Evolutionary conservation across 768 basidiomycete genomes (phyloP).

Genomic region (Leucosporidium scottii): DNA sequence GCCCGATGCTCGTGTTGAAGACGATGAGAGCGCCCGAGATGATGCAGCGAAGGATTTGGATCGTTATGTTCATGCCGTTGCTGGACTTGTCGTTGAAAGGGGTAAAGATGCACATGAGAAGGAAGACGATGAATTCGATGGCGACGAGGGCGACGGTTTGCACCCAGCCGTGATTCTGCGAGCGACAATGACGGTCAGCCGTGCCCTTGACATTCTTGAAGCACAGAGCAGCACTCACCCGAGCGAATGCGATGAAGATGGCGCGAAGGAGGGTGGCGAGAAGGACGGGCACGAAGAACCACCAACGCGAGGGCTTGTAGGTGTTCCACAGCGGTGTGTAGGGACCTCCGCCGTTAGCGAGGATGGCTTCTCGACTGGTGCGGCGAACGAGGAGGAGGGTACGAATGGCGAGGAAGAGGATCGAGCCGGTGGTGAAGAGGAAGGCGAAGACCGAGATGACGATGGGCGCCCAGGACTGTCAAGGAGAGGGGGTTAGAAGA

Average conservation of each 20-base stretch:
- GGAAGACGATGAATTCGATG: constrained; percentile 22
- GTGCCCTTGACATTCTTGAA: background rate
- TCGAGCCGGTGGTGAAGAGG: constrained; percentile 54
- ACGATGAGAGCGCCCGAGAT: constrained; percentile 26
- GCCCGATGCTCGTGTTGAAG: constrained; percentile 20
- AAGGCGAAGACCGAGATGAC: constrained; percentile 57
- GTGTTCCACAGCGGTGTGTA: constrained; percentile 42
- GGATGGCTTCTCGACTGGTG: constrained; percentile 45
- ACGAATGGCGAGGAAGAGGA: constrained; percentile 51
- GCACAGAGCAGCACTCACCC: constrained; percentile 4
- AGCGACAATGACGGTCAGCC: background rate
- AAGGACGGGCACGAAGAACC: constrained; percentile 56
- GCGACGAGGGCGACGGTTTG: constrained; percentile 24
- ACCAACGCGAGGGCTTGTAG: constrained; percentile 38
- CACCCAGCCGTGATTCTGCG: constrained; percentile 12
- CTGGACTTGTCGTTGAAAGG: constrained; percentile 29
- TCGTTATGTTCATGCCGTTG: constrained; percentile 22
- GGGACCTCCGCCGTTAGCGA: constrained; percentile 58
- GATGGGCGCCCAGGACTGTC: constrained; percentile 79
- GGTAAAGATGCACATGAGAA: constrained; percentile 20
- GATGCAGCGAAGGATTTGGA: constrained; percentile 19
- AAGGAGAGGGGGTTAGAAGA: constrained; percentile 40
- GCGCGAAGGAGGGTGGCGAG: constrained; percentile 59
- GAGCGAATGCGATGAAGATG: constrained; percentile 52
- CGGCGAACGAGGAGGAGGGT: constrained; percentile 51